phyloP scores from a whole-genome alignment of 2,329 filamentous ascomycete genomes.

The Colletotrichum gloeosporioides region DNA sequence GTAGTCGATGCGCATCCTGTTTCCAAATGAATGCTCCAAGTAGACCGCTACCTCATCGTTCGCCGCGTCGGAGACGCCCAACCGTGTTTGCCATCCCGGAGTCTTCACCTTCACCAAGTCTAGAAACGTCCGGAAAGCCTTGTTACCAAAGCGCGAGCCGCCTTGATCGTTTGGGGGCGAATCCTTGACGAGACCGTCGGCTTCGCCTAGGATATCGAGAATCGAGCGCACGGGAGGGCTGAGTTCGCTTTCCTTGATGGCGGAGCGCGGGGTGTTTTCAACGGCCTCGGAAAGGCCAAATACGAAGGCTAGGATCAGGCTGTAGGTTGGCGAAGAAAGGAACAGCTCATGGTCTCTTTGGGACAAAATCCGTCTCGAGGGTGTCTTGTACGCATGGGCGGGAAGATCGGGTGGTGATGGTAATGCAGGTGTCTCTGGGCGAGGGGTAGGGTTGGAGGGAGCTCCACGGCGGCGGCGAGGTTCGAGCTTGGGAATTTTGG shows the following conservation, averaged over 20 bases:
- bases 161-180: slow-evolving; percentile 85
- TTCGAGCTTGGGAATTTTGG: slow-evolving; percentile 68
- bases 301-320: slow-evolving; percentile 81
- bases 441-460: slow-evolving; percentile 62
- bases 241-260: slow-evolving; percentile 60
- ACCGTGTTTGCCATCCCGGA: slow-evolving; percentile 65
- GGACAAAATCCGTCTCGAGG: slow-evolving; percentile 82
- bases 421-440: slow-evolving; percentile 78
- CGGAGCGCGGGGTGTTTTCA: slow-evolving; percentile 70
- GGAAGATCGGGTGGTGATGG: slow-evolving; percentile 69
- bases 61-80: slow-evolving; percentile 62
- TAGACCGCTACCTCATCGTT: slow-evolving; percentile 80
- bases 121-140: slow-evolving; percentile 83
- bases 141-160: slow-evolving; percentile 94
- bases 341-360: slow-evolving; percentile 82
- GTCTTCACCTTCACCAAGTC: slow-evolving; percentile 67
- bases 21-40: slow-evolving; percentile 83
- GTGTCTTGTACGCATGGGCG: slow-evolving; percentile 66
- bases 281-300: slow-evolving; percentile 87
- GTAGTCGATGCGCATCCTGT: slow-evolving; percentile 88
- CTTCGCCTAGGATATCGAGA: slow-evolving; percentile 71
- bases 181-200: slow-evolving; percentile 68
- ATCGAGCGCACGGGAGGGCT: slow-evolving; percentile 68
- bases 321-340: slow-evolving; percentile 75
- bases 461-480: slow-evolving; percentile 62